Base-by-base conservation (phyloP, 2,329 filamentous ascomycete genomes). In the Teratosphaeriaceae sp. region DNA sequence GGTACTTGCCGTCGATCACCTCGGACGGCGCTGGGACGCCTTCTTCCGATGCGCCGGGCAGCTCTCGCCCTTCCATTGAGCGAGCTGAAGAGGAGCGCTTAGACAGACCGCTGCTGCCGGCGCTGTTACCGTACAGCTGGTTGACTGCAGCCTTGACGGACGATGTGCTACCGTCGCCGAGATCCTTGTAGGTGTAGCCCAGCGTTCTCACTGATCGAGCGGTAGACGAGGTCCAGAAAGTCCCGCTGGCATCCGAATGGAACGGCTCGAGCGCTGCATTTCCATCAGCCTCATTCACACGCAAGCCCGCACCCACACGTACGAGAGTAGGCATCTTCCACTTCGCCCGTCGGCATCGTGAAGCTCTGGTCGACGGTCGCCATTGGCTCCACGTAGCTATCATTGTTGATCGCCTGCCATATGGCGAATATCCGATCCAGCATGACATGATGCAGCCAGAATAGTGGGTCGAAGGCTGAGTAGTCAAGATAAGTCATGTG, bases 381-480 rank as follows among this genome's bases (percentile, higher is more conserved):
- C 47, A 76, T 73, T 1, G 80, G 74, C 18, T 71, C 65, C 4
- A 88, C 75, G 66, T 81, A 90, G 21, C 75, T 75, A 16, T 78
- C 67, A 0, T 83, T 84, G 50, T 92, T 76, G 12, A 92, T 63
- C 1, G 74, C 70, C 65, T 92, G 85, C 85, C 85, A 92, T 47
- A 94, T 75, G 23, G 85, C 78, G 49, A 88, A 78, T 21, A 85
- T 64, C 2, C 87, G 78, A 57, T 94, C 87, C 6, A 88, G 75
- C 63, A 85, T 88, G 49, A 52, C 49, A 55, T 90, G 86, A 55
- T 90, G 85, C 7, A 90, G 65, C 65, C 83, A 85, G 64, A 90
- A 89, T 11, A 86, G 67, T 0, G 86, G 86, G 57, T 94, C 87
- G 58, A 87, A 94, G 0, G 83, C 77, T 1, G 85, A 84, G 53